Evolutionary conservation across 176 grass and related monocot genomes (phyloP).

Genomic region (Calamus simplicifolius): DNA sequence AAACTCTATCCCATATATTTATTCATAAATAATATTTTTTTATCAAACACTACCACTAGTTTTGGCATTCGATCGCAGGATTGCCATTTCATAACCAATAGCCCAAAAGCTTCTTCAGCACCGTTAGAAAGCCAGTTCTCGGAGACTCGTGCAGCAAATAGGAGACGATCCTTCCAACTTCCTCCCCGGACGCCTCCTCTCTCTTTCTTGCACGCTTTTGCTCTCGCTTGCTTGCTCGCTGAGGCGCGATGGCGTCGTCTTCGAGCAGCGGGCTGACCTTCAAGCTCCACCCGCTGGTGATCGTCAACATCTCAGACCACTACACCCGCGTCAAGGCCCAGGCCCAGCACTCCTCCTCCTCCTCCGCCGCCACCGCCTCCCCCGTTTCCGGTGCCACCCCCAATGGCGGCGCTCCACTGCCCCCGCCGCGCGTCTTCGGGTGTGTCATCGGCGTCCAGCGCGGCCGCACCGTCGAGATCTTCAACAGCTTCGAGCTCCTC

Average conservation of each 20-base stretch:
- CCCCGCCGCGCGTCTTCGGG: conserved; percentile 61
- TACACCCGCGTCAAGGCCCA: conserved; percentile 94
- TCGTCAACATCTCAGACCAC: conserved; percentile 99
- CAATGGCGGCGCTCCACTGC: background rate
- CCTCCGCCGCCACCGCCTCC: conserved; percentile 3
- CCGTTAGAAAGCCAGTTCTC: no score
- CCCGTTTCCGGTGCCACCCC: background rate
- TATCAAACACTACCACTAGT: no score
- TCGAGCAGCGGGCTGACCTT: conserved; percentile 93
- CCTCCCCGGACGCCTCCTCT: no score
- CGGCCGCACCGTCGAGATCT: conserved; percentile 95
- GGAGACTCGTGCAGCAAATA: no score
- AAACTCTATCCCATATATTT: no score
- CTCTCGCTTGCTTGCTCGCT: no score
- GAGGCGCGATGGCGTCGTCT: conserved; percentile 22
- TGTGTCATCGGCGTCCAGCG: conserved; percentile 95
- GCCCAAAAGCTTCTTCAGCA: no score
- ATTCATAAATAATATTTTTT: no score
- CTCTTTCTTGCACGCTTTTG: no score
- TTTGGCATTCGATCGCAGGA: no score
- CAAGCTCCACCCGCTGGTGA: conserved; percentile 94
- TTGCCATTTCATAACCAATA: no score
- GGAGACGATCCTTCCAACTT: no score
- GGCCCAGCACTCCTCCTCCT: conserved; percentile 29
- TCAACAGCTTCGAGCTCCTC: conserved; percentile 98